Percentiles rank a stretch among this genome's conserved stretches.
These are phyloP conservation scores for Vicia villosa DNA, from an alignment of 306 rosid genomes.

Conservation along the genomic window DNA sequence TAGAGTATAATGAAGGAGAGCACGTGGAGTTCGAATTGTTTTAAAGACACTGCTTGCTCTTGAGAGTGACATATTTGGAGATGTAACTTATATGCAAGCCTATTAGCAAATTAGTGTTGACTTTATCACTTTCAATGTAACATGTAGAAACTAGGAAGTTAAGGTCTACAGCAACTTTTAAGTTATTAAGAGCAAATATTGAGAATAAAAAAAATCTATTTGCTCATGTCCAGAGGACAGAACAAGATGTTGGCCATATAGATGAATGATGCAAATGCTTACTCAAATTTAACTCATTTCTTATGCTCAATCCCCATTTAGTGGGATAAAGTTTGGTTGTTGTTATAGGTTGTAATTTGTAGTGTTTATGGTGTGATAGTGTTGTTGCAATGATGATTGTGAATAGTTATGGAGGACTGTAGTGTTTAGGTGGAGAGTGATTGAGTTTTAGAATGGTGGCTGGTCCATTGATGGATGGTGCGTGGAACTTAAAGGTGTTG, in stretches of 20 bases:
- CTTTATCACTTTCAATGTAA: constrained; percentile 13
- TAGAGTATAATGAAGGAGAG: constrained; percentile 71
- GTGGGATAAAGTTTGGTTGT: too few species aligned
- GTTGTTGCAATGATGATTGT: background rate
- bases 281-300: background rate
- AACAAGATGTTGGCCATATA: constrained; percentile 4
- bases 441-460: background rate
- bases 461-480: background rate
- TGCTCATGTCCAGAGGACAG: background rate
- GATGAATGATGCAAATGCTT: background rate
- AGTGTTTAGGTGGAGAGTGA: background rate
- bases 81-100: constrained; percentile 30
- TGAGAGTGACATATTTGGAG: constrained; percentile 10
- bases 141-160: constrained; percentile 5
- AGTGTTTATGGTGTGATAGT: too few species aligned
- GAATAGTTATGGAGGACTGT: background rate
- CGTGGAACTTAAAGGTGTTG: too few species aligned
- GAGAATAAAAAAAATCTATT: background rate
- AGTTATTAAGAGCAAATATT: background rate
- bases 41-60: constrained; percentile 41
- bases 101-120: constrained; percentile 33
- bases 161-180: background rate
- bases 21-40: constrained; percentile 85
- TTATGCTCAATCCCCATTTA: too few species aligned
- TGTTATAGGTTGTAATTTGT: too few species aligned